Base-by-base conservation (phyloP, 176 grass and related monocot species). In the Rhipidocladum racemiflorum region DNA sequence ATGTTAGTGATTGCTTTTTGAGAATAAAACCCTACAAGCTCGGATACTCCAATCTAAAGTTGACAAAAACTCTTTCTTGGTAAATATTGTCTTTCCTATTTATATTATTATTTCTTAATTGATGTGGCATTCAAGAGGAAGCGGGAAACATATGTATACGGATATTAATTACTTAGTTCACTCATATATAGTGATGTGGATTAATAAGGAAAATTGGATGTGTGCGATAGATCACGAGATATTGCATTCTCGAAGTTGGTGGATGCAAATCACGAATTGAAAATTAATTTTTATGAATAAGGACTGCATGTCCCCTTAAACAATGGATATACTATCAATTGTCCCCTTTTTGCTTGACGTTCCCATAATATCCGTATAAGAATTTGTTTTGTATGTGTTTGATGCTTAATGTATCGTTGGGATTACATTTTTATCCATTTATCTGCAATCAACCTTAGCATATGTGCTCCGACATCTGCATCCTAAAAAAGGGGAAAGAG, bases 1-100 rank as follows among this genome's bases (percentile, higher is more conserved):
- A 29, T 44, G 14, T 27, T 66, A 68, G 27, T 75, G 4, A 46
- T 81, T 68, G 13, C 9, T 49, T 59, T 86, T 87, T 87, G 77
- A 87, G 85, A 87, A 89, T 79, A 89, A 61, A 51, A 84, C 87
- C 61, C 69, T 89, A 32, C 87, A 89, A 84, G 29, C 68, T 74
- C 68, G 53, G 14, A 80, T 89, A 80, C 69, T 75, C 30, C 68
- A 89, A 75, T 84, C 87, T 53, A 89, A 50, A 84, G 84, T 82
- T 30, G 81, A 75, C 76, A 65, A 61, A 27, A 80, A 21, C 82
- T 80, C 34, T 80, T 42, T 74, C 76, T 89, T n/a, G n/a, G n/a
- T n/a, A n/a, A n/a, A n/a, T n/a, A n/a, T n/a, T n/a, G n/a, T n/a
- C n/a, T n/a, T n/a, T n/a, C n/a, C n/a, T n/a, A n/a, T n/a, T n/a